Evolutionary conservation across 176 grass and related monocot genomes (phyloP), one percentile per base, ranked within the genome.

Genomic region (Eleusine indica): DNA sequence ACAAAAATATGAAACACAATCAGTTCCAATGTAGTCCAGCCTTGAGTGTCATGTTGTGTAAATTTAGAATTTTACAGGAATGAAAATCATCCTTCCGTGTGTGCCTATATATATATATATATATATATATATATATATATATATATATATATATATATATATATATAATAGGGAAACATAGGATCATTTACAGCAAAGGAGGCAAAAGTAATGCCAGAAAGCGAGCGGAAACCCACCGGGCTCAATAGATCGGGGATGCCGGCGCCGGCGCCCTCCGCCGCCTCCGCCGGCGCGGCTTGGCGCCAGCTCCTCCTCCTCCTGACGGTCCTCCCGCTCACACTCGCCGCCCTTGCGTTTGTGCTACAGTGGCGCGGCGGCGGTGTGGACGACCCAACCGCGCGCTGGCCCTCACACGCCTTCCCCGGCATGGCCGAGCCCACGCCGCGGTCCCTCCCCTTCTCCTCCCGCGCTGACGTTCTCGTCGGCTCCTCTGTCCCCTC

Each of bases 301-400:
- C 84, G 86, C 72, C 86, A 63, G 58, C 73, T 98, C 2, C 91
- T 98, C 7, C 72, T 98, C 9, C 82, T 98, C 52, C 87, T 98
- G 2, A 91, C 87, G 6, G 77, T 67, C 7, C 93, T 98, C 28
- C 93, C 91, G 17, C 91, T 98, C 57, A 75, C 79, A 19, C 91
- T 98, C 67, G 91, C 91, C 10, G 66, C 74, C 43, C 87, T 98
- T 28, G 96, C 93, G 0, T 98, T 93, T 66, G 81, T 86, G 14
- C 91, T 98, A 67, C 96, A 98, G 73, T 98, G 93, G 96, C 90
- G 93, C 61, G 93, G 96, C 51, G 91, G 87, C 80, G 87, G 64
- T 12, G 87, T 88, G 42, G 93, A 98, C 21, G 96, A 98, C 64
- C 87, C 89, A n/a, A 71, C 64, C 70, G 32, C 89, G 37, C 84